Evolutionary conservation across 257 asterid genomes (phyloP), one percentile per base, ranked within the genome.

Genomic region (Lithospermum erythrorhizon): DNA sequence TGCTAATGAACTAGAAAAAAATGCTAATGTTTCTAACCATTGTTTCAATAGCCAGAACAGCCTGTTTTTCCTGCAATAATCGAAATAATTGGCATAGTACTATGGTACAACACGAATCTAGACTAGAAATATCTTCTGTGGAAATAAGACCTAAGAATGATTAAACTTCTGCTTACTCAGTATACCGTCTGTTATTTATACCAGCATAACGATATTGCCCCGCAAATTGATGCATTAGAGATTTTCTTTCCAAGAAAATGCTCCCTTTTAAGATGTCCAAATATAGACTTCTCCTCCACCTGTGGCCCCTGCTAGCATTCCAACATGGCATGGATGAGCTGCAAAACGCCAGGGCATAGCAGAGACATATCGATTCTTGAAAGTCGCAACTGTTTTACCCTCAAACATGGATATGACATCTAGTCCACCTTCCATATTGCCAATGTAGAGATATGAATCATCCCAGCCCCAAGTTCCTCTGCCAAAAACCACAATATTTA

Each of bases 381-480:
- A 76, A 57, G 96, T 91, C 6, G 78, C 65, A 45, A 75, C 80
- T 30, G 68, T 63, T 15, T 54, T 77, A 64, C 69, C 65, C 25
- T 41, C 67, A 0, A 67, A 57, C 49, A 80, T 75, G 18, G 87
- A 82, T 67, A 90, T 78, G 22, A 82, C 68, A 75, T 86, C 96
- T 17, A 84, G 82, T 63, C 89, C 94, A 71, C 90, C 86, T 63
- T 72, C 79, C 90, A 81, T 77, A 65, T 88, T 86, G 55, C 98
- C 98, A 6, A 81, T 79, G 79, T 70, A 86, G 66, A 91, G 71
- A 32, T 78, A 78, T 9, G 96, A 84, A 74, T 91, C 96, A 65
- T 91, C 98, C 98, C 96, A 91, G 64, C 98, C 95, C 98, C 98
- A 90, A 65, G 74, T 59, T 65, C 87, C 95, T 73, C 96, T 90